Conservation (phyloP, 2,329 filamentous ascomycete genomes). For the Leptographium galeiforme region DNA sequence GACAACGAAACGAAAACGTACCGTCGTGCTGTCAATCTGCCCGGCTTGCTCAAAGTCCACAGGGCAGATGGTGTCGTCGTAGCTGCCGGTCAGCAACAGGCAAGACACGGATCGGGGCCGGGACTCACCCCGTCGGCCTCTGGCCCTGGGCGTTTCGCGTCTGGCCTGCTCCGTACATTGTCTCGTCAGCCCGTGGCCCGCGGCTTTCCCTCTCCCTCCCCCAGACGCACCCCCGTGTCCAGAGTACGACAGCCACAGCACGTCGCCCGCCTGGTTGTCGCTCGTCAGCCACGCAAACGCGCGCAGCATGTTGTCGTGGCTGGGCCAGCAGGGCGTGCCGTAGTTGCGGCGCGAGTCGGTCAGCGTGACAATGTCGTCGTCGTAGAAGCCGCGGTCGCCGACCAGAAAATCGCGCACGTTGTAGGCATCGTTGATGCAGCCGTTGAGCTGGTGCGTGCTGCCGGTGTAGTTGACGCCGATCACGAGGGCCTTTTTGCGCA, state of each 20-base stretch:
- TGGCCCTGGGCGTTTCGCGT: conserved; percentile 29
- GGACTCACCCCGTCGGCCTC: conserved; percentile 18
- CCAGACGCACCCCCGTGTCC: conserved; percentile 35
- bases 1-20: conserved; percentile 4
- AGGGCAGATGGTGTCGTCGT: conserved; percentile 39
- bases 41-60: conserved; percentile 37
- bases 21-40: conserved; percentile 36
- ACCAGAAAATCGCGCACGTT: conserved; percentile 24
- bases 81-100: conserved; percentile 10
- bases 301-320: conserved; percentile 22
- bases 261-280: conserved; percentile 31
- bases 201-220: neutral
- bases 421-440: conserved; percentile 32
- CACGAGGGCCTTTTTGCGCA: conserved; percentile 20
- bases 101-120: neutral
- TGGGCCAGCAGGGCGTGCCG: conserved; percentile 21
- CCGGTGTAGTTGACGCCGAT: conserved; percentile 48
- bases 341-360: conserved; percentile 19
- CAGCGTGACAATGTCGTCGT: conserved; percentile 23
- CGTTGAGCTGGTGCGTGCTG: conserved; percentile 40
- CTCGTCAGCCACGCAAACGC: conserved; percentile 46
- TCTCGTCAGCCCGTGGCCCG: neutral
- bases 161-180: conserved; percentile 19
- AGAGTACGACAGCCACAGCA: conserved; percentile 43
- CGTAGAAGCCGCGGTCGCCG: conserved; percentile 21